Base-by-base conservation (phyloP, 2,329 filamentous ascomycete genomes). In the Ophiostoma sp. region DNA sequence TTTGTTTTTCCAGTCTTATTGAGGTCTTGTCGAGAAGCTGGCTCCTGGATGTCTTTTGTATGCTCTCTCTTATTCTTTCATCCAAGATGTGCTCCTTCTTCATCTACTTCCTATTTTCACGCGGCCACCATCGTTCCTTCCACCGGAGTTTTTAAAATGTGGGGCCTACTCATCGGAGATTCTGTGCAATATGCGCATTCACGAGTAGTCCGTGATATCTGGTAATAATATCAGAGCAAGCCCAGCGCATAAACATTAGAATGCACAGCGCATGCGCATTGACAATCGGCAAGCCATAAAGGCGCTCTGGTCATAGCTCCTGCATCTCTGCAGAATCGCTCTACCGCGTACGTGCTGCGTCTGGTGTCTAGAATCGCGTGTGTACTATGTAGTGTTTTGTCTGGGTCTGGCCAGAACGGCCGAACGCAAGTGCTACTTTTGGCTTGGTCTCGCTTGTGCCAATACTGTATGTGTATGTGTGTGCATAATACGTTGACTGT, bases 361-460 rank as follows among this genome's bases (percentile, higher is more conserved):
- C 11, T 44, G 8, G 13, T 66, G 62, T 41, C 35, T 60, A 20
- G 23, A 17, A 20, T n/a, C 44, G 3, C 1, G 54, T 60, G 23
- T 27, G 20, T 44, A 44, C 20, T 10, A 20, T 54, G 48, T 54
- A 11, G 48, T 8, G 48, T 20, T 48, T 15, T 54, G 54, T 60
- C 23, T 33, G 6, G 52, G 52, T 8, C 27, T 62, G 57, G 57
- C 57, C 27, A 62, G 57, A 60, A 62, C 57, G 57, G 57, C 57
- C 57, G 57, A 62, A 62, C 27, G 57, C 57, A 60, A 60, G 27
- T 62, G 27, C 23, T 54, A 27, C 52, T 57, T 57, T 57, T 27
- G 52, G 52, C 52, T 62, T 62, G 23, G 57, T 62, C 54, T 60
- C 27, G 27, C 54, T 60, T 60, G 20, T 48, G 48, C 23, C 52